Conservation (phyloP, 106 monocot genomes). For the Vanilla planifolia region DNA sequence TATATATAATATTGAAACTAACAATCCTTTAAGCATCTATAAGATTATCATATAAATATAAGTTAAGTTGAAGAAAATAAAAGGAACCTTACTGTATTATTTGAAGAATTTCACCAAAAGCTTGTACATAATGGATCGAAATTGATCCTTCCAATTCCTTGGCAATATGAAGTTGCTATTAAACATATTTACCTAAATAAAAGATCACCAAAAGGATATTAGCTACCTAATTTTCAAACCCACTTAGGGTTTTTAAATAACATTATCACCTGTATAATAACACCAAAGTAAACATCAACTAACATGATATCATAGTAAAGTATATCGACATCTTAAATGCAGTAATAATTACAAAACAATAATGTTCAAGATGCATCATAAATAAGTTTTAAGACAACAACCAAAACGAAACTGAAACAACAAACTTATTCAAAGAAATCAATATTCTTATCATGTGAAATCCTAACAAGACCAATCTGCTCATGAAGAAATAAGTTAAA, state of each 20-base stretch:
- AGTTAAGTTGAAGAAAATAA: background rate
- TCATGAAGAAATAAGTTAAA: constrained; percentile 7
- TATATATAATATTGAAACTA: too few species aligned
- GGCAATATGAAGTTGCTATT: constrained; percentile 67
- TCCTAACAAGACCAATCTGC: constrained; percentile 91
- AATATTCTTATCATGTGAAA: constrained; percentile 73
- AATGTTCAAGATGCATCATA: too few species aligned
- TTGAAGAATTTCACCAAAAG: constrained; percentile 80
- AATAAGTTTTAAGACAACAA: background rate
- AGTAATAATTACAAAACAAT: too few species aligned
- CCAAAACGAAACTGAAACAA: background rate
- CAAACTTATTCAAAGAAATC: constrained; percentile 69
- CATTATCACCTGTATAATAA: too few species aligned
- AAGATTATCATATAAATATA: background rate
- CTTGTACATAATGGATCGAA: constrained; percentile 84
- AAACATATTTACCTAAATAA: constrained; percentile 67
- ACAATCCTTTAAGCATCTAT: background rate
- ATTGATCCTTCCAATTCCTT: constrained; percentile 70
- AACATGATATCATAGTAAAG: background rate
- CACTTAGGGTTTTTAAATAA: too few species aligned
- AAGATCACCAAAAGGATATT: background rate
- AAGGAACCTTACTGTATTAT: constrained; percentile 55
- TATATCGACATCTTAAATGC: too few species aligned
- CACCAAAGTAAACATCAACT: too few species aligned
- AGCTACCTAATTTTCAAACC: too few species aligned